Percentiles rank a stretch among this genome's conserved stretches.
Evolutionary conservation across 805 yeast genomes (phyloP).

Genomic region (Diddensiella transvaalensis): DNA sequence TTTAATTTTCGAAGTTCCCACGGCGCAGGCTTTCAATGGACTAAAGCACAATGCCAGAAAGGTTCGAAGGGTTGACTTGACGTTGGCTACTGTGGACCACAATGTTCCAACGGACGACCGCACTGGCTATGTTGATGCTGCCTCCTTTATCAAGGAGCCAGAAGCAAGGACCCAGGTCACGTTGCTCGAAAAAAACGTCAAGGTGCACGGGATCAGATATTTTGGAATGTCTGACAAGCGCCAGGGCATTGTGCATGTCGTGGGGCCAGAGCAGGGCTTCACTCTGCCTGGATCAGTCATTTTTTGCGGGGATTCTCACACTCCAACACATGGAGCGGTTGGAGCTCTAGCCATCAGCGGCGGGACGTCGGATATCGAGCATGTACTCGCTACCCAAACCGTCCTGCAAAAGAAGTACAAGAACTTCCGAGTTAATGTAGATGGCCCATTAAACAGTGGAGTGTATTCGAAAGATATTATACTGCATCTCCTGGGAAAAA

Average conservation of each 20-base stretch:
- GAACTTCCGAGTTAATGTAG: constrained; percentile 85
- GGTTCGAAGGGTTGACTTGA: constrained; percentile 87
- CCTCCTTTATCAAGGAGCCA: constrained; percentile 76
- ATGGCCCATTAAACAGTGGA: constrained; percentile 79
- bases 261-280: constrained; percentile 98
- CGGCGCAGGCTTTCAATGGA: constrained; percentile 98
- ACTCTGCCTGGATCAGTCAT: constrained; percentile 97
- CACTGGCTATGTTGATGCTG: constrained; percentile 63
- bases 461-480: constrained; percentile 94
- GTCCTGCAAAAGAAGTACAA: constrained; percentile 85
- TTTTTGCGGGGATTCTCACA: constrained; percentile 98
- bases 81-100: constrained; percentile 92
- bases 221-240: constrained; percentile 92
- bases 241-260: constrained; percentile 97
- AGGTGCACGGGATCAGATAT: constrained; percentile 80
- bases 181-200: constrained; percentile 88
- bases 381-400: constrained; percentile 95
- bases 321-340: constrained; percentile 97
- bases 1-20: constrained; percentile 94
- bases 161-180: constrained; percentile 90
- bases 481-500: constrained; percentile 88
- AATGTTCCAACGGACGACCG: constrained; percentile 92
- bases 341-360: constrained; percentile 97
- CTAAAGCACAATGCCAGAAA: constrained; percentile 76
- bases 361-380: constrained; percentile 98